phyloP scores from a whole-genome alignment of 306 rosid species.

The Quercus variabilis region DNA sequence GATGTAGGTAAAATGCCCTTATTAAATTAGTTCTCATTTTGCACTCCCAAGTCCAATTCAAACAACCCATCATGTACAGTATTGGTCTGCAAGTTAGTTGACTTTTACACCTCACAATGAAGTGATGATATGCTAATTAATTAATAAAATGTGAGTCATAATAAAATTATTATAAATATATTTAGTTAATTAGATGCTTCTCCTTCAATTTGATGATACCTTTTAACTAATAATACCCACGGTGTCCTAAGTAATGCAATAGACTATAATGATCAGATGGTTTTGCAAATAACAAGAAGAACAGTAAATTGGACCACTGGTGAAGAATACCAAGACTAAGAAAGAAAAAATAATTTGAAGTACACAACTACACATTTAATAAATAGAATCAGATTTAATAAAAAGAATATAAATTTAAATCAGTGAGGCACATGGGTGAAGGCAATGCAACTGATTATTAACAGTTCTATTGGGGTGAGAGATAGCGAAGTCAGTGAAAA shows the following conservation, averaged over 20 bases:
- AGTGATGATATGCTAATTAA: too few relatives aligned
- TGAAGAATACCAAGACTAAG: not conserved
- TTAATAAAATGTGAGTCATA: too few relatives aligned
- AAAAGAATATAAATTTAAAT: not conserved
- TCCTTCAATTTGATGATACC: not conserved
- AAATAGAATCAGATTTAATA: not conserved
- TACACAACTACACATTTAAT: not conserved
- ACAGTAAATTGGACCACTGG: not conserved
- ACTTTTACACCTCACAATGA: not conserved
- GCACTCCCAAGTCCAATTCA: constrained; percentile 8
- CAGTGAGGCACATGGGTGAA: constrained; percentile 23
- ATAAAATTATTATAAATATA: too few relatives aligned
- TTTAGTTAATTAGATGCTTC: not conserved
- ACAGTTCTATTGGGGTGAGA: constrained; percentile 37
- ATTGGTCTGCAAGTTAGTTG: constrained; percentile 34
- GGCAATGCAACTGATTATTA: constrained; percentile 33
- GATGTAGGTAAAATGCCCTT: not conserved
- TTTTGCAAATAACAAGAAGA: not conserved
- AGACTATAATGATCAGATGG: not conserved
- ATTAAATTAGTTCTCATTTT: not conserved
- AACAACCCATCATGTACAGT: not conserved
- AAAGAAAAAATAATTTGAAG: not conserved
- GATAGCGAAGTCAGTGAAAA: constrained; percentile 18
- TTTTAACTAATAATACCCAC: not conserved
- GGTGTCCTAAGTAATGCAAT: not conserved